Base-by-base conservation (phyloP, 2,329 filamentous ascomycete genomes). In the Ceratocystis huliohia region DNA sequence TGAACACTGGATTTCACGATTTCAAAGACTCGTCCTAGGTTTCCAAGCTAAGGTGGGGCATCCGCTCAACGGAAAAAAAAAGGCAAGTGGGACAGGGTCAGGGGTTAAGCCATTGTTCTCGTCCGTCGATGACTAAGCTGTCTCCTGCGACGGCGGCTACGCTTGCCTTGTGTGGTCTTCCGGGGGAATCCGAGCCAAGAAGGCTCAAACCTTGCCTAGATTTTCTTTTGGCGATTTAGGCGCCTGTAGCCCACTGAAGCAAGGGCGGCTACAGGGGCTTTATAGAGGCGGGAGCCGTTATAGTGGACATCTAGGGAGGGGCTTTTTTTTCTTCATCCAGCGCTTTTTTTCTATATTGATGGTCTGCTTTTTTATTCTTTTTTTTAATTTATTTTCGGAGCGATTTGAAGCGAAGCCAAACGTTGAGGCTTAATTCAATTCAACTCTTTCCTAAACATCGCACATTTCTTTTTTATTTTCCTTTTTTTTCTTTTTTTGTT, bases 171-270 rank as follows among this genome's bases (percentile, higher is more conserved):
- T 63, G 46, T 61, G 45, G n/a, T 59, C 66, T 68, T 66, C 66
- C 66, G 63, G 61, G 66, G 66, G 66, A 64, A 68, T 65, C 64
- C 66, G 63, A 65, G 64, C 63, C 66, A 65, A 68, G 25, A n/a
- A 61, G 50, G 33, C 7, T 41, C 22, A 63, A 33, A 28, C 44
- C 28, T 17, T 22, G 56, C 28, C 6, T 33, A 20, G 15, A 33
- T 63, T 37, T 63, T 63, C 25, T n/a, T 30, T 48, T 30, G 5
- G 13, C 25, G 8, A 13, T 15, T 20, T 41, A 64, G 48, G 46
- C 45, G 63, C 48, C 30, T 41, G 63, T 22, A 64, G 30, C 56
- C 28, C 56, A 48, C 44, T 63, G 41, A 20, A 63, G 22, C 37
- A 28, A 13, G 20, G 33, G 61, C 15, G 41, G 61, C 45, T 30